These are phyloP conservation scores for Lactarius vividus DNA, from an alignment of 768 basidiomycete species.

Conservation along the genomic window DNA sequence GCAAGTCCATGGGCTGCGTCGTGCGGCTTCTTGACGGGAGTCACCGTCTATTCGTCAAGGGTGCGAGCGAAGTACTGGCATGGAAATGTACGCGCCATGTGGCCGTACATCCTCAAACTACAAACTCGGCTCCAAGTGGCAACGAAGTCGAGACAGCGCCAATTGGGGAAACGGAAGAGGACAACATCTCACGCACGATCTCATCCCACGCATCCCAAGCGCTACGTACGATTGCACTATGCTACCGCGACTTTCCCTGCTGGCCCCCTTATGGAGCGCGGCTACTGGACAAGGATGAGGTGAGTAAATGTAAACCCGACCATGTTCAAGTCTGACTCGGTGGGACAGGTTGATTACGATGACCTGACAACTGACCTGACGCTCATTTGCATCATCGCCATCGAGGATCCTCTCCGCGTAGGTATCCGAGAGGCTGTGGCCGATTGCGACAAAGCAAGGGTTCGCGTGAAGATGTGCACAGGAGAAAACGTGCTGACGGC, in stretches of 20 bases:
- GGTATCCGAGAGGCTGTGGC: conserved; percentile 88
- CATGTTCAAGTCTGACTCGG: conserved; percentile 20
- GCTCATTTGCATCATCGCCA: conserved; percentile 86
- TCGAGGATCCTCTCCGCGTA: conserved; percentile 91
- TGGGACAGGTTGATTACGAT: conserved; percentile 59
- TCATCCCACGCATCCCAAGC: conserved; percentile 98
- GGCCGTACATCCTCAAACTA: conserved; percentile 48
- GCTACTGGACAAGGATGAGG: conserved; percentile 50
- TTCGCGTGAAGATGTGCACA: conserved; percentile 96
- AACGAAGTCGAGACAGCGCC: conserved; percentile 49
- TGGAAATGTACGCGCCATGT: conserved; percentile 77
- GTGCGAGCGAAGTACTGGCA: conserved; percentile 94
- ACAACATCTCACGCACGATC: conserved; percentile 89
- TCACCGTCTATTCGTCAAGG: conserved; percentile 81
- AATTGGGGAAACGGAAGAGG: conserved; percentile 65
- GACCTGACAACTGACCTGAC: conserved; percentile 72
- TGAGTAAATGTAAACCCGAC: conserved; percentile 34
- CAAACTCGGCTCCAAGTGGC: conserved; percentile 28
- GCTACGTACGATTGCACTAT: conserved; percentile 90
- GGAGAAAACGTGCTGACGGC: conserved; percentile 96
- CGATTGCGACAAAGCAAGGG: conserved; percentile 85
- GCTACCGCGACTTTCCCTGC: conserved; percentile 79
- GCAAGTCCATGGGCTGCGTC: conserved; percentile 94
- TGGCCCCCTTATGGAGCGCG: conserved; percentile 72
- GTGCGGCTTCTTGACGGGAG: conserved; percentile 53